Percentiles rank a stretch among this genome's conserved stretches.
Conservation (phyloP, 176 grass and related monocot species). For the Carex kokanica region DNA sequence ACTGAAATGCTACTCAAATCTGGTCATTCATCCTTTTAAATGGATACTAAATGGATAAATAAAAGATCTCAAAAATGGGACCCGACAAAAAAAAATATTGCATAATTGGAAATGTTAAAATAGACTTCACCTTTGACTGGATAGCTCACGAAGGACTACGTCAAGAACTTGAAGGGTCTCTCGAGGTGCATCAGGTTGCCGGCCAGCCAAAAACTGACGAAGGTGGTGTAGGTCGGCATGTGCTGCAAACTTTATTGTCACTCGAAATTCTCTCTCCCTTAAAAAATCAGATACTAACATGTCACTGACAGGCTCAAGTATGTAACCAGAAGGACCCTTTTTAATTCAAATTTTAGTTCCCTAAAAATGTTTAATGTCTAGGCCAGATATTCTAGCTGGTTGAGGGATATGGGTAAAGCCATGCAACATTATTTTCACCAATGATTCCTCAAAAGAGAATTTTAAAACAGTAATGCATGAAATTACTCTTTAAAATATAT, state of each 20-base stretch:
- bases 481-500: neutral
- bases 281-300: conserved; percentile 5
- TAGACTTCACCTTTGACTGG: conserved; percentile 63
- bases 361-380: neutral
- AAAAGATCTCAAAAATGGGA: neutral
- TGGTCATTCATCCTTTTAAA: neutral
- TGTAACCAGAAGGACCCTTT: neutral
- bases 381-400: neutral
- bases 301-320: neutral
- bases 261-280: conserved; percentile 87
- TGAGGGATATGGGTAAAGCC: neutral
- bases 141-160: conserved; percentile 82
- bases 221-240: conserved; percentile 91
- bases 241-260: conserved; percentile 92
- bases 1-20: neutral
- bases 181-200: conserved; percentile 73
- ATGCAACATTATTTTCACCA: neutral
- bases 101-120: neutral
- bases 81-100: neutral
- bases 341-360: neutral
- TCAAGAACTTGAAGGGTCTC: conserved; percentile 96
- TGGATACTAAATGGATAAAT: conserved; percentile 1
- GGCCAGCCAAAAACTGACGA: conserved; percentile 75
- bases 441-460: neutral
- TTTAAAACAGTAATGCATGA: neutral